phyloP scores from a whole-genome alignment of 768 basidiomycete species.

The Naematelia aurantialba region DNA sequence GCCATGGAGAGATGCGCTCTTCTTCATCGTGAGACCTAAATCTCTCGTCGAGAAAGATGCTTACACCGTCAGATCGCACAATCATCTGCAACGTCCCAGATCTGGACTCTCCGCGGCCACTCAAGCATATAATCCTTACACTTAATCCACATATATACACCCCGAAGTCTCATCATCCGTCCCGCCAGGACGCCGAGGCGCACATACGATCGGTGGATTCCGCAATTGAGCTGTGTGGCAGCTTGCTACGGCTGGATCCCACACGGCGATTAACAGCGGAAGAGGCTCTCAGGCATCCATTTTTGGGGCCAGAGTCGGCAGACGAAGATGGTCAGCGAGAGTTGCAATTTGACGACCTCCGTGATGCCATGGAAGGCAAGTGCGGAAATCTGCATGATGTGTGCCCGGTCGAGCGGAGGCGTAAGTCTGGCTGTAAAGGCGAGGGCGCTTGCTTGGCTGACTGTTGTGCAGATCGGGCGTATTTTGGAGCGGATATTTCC shows the following conservation, averaged over 20 bases:
- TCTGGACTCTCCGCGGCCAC: constrained; percentile 64
- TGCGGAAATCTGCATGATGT: constrained; percentile 34
- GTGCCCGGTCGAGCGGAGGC: constrained; percentile 15
- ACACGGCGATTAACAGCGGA: constrained; percentile 72
- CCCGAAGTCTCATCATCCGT: constrained; percentile 57
- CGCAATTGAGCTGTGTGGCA: constrained; percentile 72
- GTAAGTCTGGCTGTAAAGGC: constrained; percentile 18
- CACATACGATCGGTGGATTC: constrained; percentile 60
- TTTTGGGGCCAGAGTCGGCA: constrained; percentile 58
- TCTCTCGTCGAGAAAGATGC: neutral
- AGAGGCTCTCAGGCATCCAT: constrained; percentile 72
- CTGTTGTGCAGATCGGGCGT: constrained; percentile 26
- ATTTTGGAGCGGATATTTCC: constrained; percentile 16
- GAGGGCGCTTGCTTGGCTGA: constrained; percentile 3
- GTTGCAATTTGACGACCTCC: constrained; percentile 4
- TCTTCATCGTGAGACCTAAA: constrained; percentile 69
- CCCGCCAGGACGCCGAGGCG: constrained; percentile 49
- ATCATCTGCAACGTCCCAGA: constrained; percentile 87
- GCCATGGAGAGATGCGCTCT: constrained; percentile 81
- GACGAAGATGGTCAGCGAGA: constrained; percentile 29
- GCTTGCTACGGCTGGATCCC: constrained; percentile 71
- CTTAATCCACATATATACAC: constrained; percentile 64
- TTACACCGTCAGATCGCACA: constrained; percentile 64
- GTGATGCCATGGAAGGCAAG: constrained; percentile 22
- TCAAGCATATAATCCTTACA: constrained; percentile 69